Evolutionary conservation across 495 filamentous ascomycete genomes (phyloP), one percentile per base, ranked within the genome.

Genomic region (Apiosordaria backusii): DNA sequence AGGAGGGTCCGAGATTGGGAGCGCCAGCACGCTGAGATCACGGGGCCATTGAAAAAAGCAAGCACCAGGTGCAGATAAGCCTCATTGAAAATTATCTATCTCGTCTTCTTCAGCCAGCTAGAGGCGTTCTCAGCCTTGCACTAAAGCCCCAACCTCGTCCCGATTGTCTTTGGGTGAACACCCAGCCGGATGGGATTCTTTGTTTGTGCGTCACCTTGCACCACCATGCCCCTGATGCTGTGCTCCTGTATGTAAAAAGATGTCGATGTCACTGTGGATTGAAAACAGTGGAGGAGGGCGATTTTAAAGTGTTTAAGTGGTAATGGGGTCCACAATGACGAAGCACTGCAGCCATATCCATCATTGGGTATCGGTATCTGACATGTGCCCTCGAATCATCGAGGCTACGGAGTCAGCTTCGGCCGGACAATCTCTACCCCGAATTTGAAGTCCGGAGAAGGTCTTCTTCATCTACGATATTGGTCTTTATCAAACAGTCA

Each of bases 241-340:
- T 45, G 35, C 10, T 45, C 35, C 35, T 15, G 5, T 45, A 13
- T n/a, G n/a, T n/a, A 45, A 45, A 45, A 10, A 9, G 9, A 45
- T 18, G 35, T 45, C 35, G 35, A 45, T 55, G 52, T 55, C 52
- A 55, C 52, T 55, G 52, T 55, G 52, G 52, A 55, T 55, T 55
- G n/a, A 55, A 55, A 21, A 21, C n/a, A 21, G n/a, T 22, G n/a
- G 52, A 55, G n/a, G 52, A 55, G 19, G n/a, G 19, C 52, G 18
- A 55, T 15, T 55, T 18, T 3, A 55, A 55, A 23, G n/a, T 19
- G 13, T 22, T 55, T 1, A 55, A 55, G 52, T 55, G 52, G 52
- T 55, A 21, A 18, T n/a, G 2, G 22, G 52, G n/a, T 55, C 52
- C 52, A 55, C 52, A 55, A 55, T 55, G 52, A 55, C 52, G 52